These are phyloP conservation scores for Dalbergia oliveri DNA, from an alignment of 306 rosid species.

Conservation along the genomic window DNA sequence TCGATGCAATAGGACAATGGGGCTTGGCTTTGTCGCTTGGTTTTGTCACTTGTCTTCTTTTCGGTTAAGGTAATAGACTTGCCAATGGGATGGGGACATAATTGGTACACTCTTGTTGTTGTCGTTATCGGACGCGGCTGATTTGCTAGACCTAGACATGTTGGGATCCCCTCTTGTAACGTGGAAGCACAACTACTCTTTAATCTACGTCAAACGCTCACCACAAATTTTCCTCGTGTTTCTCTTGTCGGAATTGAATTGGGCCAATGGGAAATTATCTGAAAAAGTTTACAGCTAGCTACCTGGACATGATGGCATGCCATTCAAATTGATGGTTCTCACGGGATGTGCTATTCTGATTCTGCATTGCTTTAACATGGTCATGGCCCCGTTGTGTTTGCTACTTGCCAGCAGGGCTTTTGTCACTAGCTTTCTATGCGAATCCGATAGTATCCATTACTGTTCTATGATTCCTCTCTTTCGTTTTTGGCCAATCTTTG, in stretches of 20 bases:
- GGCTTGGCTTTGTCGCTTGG: background rate
- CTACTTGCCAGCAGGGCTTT: background rate
- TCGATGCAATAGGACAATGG: background rate
- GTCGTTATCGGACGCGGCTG: background rate
- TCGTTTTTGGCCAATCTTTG: background rate
- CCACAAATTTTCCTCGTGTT: background rate
- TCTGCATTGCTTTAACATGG: background rate
- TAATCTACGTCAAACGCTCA: background rate
- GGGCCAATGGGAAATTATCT: background rate
- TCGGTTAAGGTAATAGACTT: background rate
- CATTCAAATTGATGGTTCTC: background rate
- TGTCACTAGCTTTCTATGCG: background rate
- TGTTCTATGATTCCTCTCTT: background rate
- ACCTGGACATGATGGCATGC: background rate
- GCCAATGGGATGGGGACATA: background rate
- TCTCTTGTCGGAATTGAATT: background rate
- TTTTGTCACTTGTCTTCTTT: constrained; percentile 37
- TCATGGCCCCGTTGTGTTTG: background rate
- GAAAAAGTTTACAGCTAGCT: background rate
- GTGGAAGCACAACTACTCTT: background rate
- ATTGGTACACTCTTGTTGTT: constrained; percentile 15
- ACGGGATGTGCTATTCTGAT: background rate
- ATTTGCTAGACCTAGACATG: background rate
- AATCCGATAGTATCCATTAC: background rate
- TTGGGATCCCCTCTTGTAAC: background rate